These are phyloP conservation scores for Globisporangium nodosum DNA, from an alignment of 352 stramenopile species.

Conservation along the genomic window DNA sequence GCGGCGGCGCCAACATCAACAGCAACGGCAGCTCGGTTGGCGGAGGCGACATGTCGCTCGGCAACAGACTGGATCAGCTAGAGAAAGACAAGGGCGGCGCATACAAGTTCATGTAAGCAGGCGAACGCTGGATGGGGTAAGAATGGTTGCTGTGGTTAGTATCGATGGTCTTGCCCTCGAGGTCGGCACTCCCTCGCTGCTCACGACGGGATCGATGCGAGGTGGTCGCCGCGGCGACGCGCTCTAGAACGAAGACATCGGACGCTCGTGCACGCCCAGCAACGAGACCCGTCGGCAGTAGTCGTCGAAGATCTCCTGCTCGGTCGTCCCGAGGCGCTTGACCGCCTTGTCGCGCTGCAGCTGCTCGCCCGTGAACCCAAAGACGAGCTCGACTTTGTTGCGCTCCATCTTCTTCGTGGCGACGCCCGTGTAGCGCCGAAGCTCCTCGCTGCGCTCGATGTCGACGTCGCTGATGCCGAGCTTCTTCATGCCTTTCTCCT, in stretches of 20 bases:
- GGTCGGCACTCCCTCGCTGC: neutral
- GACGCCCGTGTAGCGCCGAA: conserved; percentile 48
- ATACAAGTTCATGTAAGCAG: conserved; percentile 20
- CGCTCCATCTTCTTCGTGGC: conserved; percentile 18
- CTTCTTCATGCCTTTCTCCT: conserved; percentile 77
- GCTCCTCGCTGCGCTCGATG: conserved; percentile 41
- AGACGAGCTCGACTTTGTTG: conserved; percentile 54
- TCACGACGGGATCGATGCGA: neutral
- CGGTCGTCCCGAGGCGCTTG: conserved; percentile 46
- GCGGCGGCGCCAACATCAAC: conserved; percentile 8
- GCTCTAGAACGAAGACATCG: conserved; percentile 12
- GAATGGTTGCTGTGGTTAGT: neutral
- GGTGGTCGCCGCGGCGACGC: neutral
- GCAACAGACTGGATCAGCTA: conserved; percentile 69
- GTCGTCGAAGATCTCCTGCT: conserved; percentile 62
- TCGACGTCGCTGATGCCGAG: conserved; percentile 64
- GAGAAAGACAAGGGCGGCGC: conserved; percentile 53
- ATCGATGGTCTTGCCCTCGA: neutral
- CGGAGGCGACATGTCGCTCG: conserved; percentile 34
- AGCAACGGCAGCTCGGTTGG: conserved; percentile 12
- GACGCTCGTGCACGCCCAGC: conserved; percentile 24
- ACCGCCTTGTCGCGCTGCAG: conserved; percentile 52
- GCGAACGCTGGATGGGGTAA: neutral
- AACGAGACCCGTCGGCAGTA: conserved; percentile 45
- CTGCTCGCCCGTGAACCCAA: conserved; percentile 60